Base-by-base conservation (phyloP, 2,329 filamentous ascomycete species). In the Fusarium denticulatum region DNA sequence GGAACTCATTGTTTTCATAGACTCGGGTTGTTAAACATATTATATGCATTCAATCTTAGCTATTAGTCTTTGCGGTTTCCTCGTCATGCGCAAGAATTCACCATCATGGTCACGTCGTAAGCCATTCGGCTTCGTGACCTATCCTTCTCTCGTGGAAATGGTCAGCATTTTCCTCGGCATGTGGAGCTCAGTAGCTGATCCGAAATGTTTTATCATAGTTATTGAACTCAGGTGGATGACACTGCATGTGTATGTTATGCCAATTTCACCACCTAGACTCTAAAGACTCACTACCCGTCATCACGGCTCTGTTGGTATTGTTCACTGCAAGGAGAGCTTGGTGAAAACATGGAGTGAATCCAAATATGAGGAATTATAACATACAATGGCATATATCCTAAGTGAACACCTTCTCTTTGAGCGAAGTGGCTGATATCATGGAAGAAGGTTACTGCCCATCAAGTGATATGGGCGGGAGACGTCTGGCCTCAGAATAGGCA, bases 31-130 rank as follows among this genome's bases (percentile, higher is more conserved):
- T 7, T 3, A 24, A 10, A 20, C 30, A 7, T 5, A 20, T 3
- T 2, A 7, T 20, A 14, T 24, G 0, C 4, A 24, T 4, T 14
- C 0, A 5, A 3, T 20, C 1, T 34, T 24, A 6, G 11, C 15
- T 20, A 14, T 14, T 7, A 24, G 6, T 8, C 0, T 20, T 34
- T 14, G 8, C 4, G 15, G 4, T 8, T 20, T 50, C 24, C 30
- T 18, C 22, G 7, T 10, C 22, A 7, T 50, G 22, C 11, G 12
- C 8, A 20, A 24, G 30, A 20, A 24, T 34, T 32, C 22, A 24
- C 22, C 7, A 14, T 14, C 6, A 16, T 24, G 47, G 11, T n/a
- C 12, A 24, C 24, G 30, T 20, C 12, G 47, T 34, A 18, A 28
- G 24, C 24, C 47, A 24, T 3, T 34, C 28, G 11, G 15, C 22